A percentile compares a stretch with the other conserved stretches of the same genome.
These are phyloP conservation scores for Cercospora zeae-maydis DNA, from an alignment of 2,329 filamentous ascomycete species.

Conservation along the genomic window DNA sequence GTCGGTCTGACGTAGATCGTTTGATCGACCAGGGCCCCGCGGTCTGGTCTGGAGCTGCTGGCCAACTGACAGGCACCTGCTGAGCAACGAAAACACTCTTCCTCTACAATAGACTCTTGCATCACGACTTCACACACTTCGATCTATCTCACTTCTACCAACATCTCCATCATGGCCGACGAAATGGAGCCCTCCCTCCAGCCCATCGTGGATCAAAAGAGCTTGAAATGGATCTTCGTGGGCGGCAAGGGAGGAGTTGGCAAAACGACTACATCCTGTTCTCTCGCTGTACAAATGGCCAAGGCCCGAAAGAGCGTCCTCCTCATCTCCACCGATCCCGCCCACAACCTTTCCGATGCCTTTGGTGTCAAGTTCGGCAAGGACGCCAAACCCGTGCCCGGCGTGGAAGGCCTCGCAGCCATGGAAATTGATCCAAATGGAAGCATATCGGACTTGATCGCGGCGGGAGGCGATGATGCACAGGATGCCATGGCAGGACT, in stretches of 20 bases:
- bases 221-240: conserved; percentile 97
- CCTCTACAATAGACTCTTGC: not conserved
- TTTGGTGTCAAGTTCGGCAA: conserved; percentile 99
- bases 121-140: not conserved
- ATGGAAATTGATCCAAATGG: conserved; percentile 99
- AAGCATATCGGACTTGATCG: conserved; percentile 90
- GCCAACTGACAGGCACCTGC: not conserved
- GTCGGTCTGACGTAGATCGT: conserved; percentile 2
- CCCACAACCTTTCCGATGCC: conserved; percentile 95
- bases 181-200: conserved; percentile 91
- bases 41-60: not conserved
- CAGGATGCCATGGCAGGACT: conserved; percentile 67
- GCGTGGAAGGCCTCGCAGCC: conserved; percentile 88
- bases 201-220: conserved; percentile 90
- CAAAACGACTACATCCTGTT: conserved; percentile 99
- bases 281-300: conserved; percentile 94
- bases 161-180: conserved; percentile 48
- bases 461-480: conserved; percentile 68
- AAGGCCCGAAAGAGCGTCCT: conserved; percentile 92
- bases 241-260: conserved; percentile 97
- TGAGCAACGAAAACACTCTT: not conserved
- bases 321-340: conserved; percentile 96
- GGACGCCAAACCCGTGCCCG: conserved; percentile 87
- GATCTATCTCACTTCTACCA: not conserved
- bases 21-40: not conserved